phyloP scores from a whole-genome alignment of 768 basidiomycete genomes.

The Tricholoma sp. region DNA sequence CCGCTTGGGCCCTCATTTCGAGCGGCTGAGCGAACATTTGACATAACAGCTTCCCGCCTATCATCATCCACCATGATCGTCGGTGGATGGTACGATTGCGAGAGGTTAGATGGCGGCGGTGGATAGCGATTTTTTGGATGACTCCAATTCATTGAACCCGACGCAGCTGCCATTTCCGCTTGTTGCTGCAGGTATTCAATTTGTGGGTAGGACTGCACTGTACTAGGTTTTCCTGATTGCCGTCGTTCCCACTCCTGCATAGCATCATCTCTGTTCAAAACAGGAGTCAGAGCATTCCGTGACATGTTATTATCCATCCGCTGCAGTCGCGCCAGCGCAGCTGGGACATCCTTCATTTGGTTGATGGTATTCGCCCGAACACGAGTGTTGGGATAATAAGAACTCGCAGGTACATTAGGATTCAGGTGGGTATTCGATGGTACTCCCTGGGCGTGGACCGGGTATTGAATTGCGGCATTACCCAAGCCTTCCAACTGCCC shows the following conservation, averaged over 20 bases:
- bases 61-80: conserved; percentile 66
- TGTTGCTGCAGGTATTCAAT: conserved; percentile 92
- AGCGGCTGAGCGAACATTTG: conserved; percentile 66
- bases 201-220: conserved; percentile 81
- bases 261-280: conserved; percentile 91
- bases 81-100: conserved; percentile 63
- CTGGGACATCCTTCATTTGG: conserved; percentile 87
- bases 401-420: conserved; percentile 56
- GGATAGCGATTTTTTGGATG: conserved; percentile 44
- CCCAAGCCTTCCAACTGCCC: conserved; percentile 34
- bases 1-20: conserved; percentile 39
- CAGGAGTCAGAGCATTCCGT: conserved; percentile 88
- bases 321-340: conserved; percentile 83
- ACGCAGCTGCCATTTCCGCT: conserved; percentile 70
- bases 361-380: conserved; percentile 91
- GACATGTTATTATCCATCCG: conserved; percentile 88
- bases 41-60: conserved; percentile 71
- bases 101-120: conserved; percentile 58
- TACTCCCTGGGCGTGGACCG: conserved; percentile 26
- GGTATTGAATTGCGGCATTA: conserved; percentile 28
- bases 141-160: conserved; percentile 56
- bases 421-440: conserved; percentile 33
- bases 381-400: conserved; percentile 66
- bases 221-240: conserved; percentile 65
- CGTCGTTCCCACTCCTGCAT: conserved; percentile 95